Percentiles rank a stretch among this genome's conserved stretches.
These are phyloP conservation scores for Triticum aestivum DNA, from an alignment of 176 grass and related monocot species.

Conservation along the genomic window DNA sequence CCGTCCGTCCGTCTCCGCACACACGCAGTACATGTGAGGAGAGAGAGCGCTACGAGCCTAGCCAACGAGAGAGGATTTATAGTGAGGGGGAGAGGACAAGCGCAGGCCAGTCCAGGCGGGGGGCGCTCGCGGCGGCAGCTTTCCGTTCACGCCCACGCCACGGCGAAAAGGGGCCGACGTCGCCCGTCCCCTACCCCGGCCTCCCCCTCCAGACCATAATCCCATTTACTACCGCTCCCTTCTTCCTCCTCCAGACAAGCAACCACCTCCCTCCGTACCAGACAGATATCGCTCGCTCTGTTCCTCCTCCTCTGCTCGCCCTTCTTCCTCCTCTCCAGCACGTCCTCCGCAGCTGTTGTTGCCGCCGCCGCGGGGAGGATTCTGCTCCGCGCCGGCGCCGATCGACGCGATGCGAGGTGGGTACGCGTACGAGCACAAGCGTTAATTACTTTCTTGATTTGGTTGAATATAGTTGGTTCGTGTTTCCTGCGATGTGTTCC, in stretches of 20 bases:
- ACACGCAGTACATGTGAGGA: background rate
- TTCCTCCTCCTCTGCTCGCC: background rate
- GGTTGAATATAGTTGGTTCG: too few species aligned
- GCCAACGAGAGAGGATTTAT: background rate
- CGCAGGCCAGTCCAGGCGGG: background rate
- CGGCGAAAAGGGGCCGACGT: constrained; percentile 25
- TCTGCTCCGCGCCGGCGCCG: background rate
- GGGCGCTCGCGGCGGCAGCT: background rate
- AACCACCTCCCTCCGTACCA: background rate
- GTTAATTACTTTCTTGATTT: background rate
- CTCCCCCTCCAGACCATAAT: background rate
- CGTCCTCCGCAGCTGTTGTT: too few species aligned
- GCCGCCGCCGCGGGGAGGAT: background rate
- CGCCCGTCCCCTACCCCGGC: background rate
- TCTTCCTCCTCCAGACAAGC: background rate
- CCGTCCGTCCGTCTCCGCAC: background rate
- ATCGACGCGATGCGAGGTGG: background rate
- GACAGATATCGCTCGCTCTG: too few species aligned
- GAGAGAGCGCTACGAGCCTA: background rate
- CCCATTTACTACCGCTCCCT: background rate
- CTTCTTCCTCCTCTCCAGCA: too few species aligned
- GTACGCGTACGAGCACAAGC: background rate
- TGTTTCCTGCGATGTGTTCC: background rate
- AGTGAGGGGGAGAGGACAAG: background rate
- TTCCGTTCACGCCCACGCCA: constrained; percentile 41